Evolutionary conservation across 2,329 filamentous ascomycete genomes (phyloP).

Genomic region (Cladosporium sp.): DNA sequence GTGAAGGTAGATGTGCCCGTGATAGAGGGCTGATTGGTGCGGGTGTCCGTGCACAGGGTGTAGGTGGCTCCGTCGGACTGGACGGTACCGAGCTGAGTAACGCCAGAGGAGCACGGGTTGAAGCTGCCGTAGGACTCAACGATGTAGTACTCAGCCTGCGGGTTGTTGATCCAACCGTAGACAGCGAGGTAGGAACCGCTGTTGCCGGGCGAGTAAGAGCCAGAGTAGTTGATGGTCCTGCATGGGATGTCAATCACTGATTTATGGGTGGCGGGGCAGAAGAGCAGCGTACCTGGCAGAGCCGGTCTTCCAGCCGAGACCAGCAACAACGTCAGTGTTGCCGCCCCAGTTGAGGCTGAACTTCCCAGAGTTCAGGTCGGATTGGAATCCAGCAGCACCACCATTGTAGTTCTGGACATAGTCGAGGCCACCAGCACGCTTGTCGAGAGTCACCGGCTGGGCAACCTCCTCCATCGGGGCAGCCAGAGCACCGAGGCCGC

Average conservation of each 20-base stretch:
- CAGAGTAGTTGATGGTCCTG: constrained; percentile 26
- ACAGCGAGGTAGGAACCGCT: constrained; percentile 47
- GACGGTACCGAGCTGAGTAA: constrained; percentile 29
- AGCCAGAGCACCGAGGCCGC: constrained; percentile 12
- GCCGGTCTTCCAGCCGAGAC: constrained; percentile 19
- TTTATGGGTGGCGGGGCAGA: too few species aligned
- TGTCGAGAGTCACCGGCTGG: constrained; percentile 8
- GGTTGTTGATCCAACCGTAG: constrained; percentile 51
- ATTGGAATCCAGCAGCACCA: constrained; percentile 12
- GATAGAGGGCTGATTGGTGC: constrained; percentile 35
- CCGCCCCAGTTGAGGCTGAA: constrained; percentile 16
- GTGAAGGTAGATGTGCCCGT: constrained; percentile 35
- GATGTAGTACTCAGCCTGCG: constrained; percentile 49
- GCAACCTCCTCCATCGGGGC: constrained; percentile 10
- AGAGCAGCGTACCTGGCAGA: constrained; percentile 12
- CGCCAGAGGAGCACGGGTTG: constrained; percentile 23
- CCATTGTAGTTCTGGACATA: constrained; percentile 18
- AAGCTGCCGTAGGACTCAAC: constrained; percentile 48
- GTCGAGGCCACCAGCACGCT: constrained; percentile 12
- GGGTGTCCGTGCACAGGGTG: constrained; percentile 33
- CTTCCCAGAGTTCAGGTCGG: constrained; percentile 15
- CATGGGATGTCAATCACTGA: background rate
- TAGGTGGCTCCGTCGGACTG: constrained; percentile 34
- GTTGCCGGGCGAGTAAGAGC: constrained; percentile 34
- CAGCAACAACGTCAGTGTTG: constrained; percentile 18